phyloP scores from a whole-genome alignment of 345 rosid species.

The Eucalyptus curtisii region DNA sequence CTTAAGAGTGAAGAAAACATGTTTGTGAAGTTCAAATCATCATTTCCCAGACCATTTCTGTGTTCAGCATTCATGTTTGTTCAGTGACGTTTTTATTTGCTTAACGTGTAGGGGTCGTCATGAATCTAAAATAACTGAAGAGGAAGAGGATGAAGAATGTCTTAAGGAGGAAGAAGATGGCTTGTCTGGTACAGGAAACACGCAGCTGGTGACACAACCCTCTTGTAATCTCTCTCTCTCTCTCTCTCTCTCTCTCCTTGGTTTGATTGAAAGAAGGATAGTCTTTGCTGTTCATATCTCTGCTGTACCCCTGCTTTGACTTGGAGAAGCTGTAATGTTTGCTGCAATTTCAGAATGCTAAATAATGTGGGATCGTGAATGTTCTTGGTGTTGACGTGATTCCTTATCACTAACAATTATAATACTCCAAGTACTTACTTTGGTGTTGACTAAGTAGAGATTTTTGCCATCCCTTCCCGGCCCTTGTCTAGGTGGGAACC shows the following conservation, averaged over 20 bases:
- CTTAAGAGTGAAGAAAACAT: not conserved
- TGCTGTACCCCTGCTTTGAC: not conserved
- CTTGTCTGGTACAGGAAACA: constrained; percentile 61
- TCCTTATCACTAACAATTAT: not conserved
- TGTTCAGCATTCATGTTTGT: not conserved
- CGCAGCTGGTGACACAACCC: constrained; percentile 73
- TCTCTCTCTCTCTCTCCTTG: not conserved
- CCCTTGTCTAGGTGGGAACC: not conserved
- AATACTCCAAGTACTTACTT: not conserved
- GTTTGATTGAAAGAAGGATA: not conserved
- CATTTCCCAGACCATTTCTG: not conserved
- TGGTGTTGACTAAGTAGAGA: not conserved
- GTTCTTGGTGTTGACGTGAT: not conserved
- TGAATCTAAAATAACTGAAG: constrained; percentile 93
- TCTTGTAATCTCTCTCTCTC: constrained; percentile 39
- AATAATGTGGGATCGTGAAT: not conserved
- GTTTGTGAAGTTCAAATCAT: not conserved
- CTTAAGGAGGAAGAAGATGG: constrained; percentile 95
- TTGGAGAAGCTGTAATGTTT: not conserved
- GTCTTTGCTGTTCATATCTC: not conserved
- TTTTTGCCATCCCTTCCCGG: not conserved
- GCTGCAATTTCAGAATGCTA: not conserved
- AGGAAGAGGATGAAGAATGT: constrained; percentile 97
- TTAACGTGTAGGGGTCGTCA: constrained; percentile 65
- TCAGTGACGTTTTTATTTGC: not conserved